These are phyloP conservation scores for Millerozyma acaciae DNA, from an alignment of 805 yeast genomes.

Conservation along the genomic window DNA sequence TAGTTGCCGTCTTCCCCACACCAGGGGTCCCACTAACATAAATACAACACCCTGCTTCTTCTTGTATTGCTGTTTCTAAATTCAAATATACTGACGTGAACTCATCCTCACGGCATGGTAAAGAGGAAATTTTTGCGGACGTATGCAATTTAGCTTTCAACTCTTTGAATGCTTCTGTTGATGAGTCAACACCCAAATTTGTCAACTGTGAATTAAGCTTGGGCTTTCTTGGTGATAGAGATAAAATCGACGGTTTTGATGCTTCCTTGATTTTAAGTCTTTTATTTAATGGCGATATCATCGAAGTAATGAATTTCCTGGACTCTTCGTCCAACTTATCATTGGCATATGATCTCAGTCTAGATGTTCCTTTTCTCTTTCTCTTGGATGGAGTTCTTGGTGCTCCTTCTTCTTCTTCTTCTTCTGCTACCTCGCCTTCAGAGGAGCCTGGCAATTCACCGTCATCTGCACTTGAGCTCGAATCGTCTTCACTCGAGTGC, in stretches of 20 bases:
- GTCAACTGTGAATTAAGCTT: conserved; percentile 11
- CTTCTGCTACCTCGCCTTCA: conserved; percentile 4
- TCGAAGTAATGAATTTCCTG: conserved; percentile 7
- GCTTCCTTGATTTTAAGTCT: conserved; percentile 10
- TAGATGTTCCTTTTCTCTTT: conserved; percentile 4
- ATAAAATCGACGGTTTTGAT: conserved; percentile 7
- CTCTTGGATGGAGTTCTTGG: conserved; percentile 4
- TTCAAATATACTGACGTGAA: conserved; percentile 65
- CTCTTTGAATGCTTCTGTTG: conserved; percentile 32
- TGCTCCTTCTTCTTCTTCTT: conserved; percentile 7
- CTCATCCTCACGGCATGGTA: conserved; percentile 88
- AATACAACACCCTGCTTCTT: conserved; percentile 74
- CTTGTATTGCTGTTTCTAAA: conserved; percentile 66
- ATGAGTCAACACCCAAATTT: conserved; percentile 16
- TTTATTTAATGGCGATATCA: conserved; percentile 8
- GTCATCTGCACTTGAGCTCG: not conserved
- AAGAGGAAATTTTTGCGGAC: conserved; percentile 42
- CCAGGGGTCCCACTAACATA: conserved; percentile 98
- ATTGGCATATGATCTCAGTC: too few species aligned
- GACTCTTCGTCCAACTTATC: conserved; percentile 6
- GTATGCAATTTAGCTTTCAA: conserved; percentile 41
- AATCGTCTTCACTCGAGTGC: conserved; percentile 1
- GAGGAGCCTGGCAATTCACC: conserved; percentile 2
- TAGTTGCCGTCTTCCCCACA: conserved; percentile 93
- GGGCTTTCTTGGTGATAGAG: conserved; percentile 13